phyloP scores from a whole-genome alignment of 257 asterid genomes.

The Apocynum venetum region DNA sequence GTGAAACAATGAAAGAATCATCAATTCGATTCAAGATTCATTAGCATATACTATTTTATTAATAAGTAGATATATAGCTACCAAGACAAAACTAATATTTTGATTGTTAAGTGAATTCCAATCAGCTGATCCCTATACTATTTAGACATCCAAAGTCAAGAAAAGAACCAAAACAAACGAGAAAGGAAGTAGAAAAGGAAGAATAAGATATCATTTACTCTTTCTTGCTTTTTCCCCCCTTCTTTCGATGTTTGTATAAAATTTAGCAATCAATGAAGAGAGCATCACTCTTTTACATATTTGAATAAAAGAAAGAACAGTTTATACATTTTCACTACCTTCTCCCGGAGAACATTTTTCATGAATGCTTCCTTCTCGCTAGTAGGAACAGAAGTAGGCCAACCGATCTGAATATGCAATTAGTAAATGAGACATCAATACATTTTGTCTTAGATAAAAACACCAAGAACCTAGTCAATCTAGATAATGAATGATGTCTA shows the following conservation, averaged over 20 bases:
- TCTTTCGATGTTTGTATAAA: background rate
- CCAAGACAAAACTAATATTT: background rate
- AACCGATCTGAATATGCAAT: constrained; percentile 66
- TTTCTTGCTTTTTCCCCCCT: background rate
- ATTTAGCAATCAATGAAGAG: background rate
- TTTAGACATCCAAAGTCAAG: background rate
- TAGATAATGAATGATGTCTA: background rate
- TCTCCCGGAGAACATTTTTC: constrained; percentile 72
- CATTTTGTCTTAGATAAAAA: too few species aligned
- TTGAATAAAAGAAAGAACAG: background rate
- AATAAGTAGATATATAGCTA: background rate
- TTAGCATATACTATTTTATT: background rate
- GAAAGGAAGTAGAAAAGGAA: background rate
- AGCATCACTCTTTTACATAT: background rate
- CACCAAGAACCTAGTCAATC: background rate
- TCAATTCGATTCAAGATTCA: constrained; percentile 4
- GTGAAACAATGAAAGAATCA: background rate
- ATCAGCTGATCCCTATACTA: background rate
- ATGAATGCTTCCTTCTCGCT: constrained; percentile 71
- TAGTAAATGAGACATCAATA: background rate
- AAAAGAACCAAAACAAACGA: background rate
- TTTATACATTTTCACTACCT: constrained; percentile 39
- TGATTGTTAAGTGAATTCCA: background rate
- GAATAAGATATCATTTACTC: background rate
- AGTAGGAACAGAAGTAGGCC: constrained; percentile 96